phyloP scores from a whole-genome alignment of 2,329 filamentous ascomycete genomes.

The Penicillium digitatum region DNA sequence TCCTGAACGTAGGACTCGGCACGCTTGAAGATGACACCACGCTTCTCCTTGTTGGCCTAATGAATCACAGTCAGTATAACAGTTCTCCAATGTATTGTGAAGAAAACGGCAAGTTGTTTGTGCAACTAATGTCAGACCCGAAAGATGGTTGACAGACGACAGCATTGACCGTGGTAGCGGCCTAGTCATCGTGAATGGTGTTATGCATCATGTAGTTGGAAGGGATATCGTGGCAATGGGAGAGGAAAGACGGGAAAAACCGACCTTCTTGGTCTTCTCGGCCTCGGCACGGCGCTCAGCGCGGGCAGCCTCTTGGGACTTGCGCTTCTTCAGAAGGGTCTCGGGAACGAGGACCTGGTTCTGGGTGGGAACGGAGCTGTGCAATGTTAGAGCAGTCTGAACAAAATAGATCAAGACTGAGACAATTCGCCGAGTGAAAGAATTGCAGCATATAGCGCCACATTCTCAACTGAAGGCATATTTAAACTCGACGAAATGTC shows the following conservation, averaged over 20 bases:
- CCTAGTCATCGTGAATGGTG: conserved; percentile 81
- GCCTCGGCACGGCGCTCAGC: conserved; percentile 76
- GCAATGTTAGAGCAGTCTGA: conserved; percentile 72
- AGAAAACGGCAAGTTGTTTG: conserved; percentile 11
- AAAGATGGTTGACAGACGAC: conserved; percentile 64
- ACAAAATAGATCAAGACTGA: conserved; percentile 57
- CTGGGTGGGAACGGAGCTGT: conserved; percentile 84
- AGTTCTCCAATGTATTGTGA: conserved; percentile 12
- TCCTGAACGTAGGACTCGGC: conserved; percentile 99
- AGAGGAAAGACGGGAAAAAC: conserved; percentile 31
- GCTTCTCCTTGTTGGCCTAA: conserved; percentile 98
- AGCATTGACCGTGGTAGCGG: conserved; percentile 73
- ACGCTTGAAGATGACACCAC: conserved; percentile 98
- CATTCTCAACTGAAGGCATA: conserved; percentile 74
- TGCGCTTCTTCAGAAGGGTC: conserved; percentile 99
- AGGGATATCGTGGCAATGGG: conserved; percentile 2
- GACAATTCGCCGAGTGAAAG: conserved; percentile 73
- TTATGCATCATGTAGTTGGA: conserved; percentile 71
- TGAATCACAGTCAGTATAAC: conserved; percentile 28
- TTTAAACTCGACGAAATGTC: conserved; percentile 71
- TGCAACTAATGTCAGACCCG: conserved; percentile 66
- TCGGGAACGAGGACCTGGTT: conserved; percentile 97
- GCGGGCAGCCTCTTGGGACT: conserved; percentile 98
- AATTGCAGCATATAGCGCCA: conserved; percentile 85
- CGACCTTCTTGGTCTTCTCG: conserved; percentile 86